Evolutionary conservation across 1,284 basidiomycete genomes (phyloP).

Genomic region (Kalmanozyma brasiliensis): DNA sequence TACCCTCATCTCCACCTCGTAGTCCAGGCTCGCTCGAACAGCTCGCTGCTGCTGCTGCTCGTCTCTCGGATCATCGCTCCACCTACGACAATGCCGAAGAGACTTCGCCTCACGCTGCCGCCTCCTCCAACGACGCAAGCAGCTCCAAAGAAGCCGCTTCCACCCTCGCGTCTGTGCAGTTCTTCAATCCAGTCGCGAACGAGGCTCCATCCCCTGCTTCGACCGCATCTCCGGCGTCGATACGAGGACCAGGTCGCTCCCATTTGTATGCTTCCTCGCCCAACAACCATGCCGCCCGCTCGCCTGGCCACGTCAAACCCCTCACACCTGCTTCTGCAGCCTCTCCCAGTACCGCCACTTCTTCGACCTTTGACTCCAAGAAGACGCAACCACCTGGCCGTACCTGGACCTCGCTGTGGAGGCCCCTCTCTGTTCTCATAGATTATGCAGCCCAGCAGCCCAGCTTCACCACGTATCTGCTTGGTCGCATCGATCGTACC

Average conservation of each 20-base stretch:
- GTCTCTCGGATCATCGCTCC: slow-evolving; percentile 33
- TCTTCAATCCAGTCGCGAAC: slow-evolving; percentile 38
- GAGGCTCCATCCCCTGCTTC: slow-evolving; percentile 13
- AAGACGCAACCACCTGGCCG: slow-evolving; percentile 40
- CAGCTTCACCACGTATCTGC: slow-evolving; percentile 41
- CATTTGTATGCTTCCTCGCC: slow-evolving; percentile 5
- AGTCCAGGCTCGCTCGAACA: slow-evolving; percentile 45
- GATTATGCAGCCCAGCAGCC: slow-evolving; percentile 49
- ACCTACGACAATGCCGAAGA: slow-evolving; percentile 20
- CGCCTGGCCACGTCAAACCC: slow-evolving; percentile 8
- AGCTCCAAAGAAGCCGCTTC: slow-evolving; percentile 32
- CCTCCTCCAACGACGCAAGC: slow-evolving; percentile 23
- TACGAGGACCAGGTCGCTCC: slow-evolving; percentile 8
- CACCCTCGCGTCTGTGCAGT: slow-evolving; percentile 43
- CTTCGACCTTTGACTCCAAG: slow-evolving; percentile 3
- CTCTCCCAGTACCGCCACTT: slow-evolving; percentile 11
- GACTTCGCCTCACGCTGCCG: slow-evolving; percentile 19
- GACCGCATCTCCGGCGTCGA: slow-evolving; percentile 12
- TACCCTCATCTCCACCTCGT: slow-evolving; percentile 26
- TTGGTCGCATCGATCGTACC: slow-evolving; percentile 29
- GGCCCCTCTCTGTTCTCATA: slow-evolving; percentile 46
- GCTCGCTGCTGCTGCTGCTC: slow-evolving; percentile 45
- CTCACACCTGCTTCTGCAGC: slow-evolving; percentile 3
- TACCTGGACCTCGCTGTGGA: slow-evolving; percentile 50
- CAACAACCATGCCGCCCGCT: background rate